These are phyloP conservation scores for Candida montana DNA, from an alignment of 805 yeast species.

Conservation along the genomic window DNA sequence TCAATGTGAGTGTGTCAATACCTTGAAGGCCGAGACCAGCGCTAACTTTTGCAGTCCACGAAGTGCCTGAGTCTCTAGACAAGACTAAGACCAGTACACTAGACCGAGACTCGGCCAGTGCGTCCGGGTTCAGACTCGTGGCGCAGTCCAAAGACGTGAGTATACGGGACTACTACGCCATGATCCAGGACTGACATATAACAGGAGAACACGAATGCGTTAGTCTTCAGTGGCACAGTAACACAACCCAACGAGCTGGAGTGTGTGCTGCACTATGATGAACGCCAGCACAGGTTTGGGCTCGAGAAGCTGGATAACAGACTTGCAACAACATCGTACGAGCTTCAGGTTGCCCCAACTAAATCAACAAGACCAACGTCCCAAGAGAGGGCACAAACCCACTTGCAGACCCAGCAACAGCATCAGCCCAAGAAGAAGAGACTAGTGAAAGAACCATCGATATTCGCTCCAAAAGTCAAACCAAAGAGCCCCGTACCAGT, in stretches of 20 bases:
- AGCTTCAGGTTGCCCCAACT: neutral
- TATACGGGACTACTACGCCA: no score
- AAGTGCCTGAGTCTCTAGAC: constrained; percentile 11
- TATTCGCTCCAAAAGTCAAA: constrained; percentile 22
- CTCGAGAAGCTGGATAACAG: constrained; percentile 14
- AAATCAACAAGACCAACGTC: neutral
- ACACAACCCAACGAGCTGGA: constrained; percentile 13
- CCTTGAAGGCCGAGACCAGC: no score
- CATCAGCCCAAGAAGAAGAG: constrained; percentile 8
- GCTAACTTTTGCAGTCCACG: constrained; percentile 4
- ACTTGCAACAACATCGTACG: constrained; percentile 8
- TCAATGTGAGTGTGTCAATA: constrained; percentile 19
- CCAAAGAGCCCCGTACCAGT: constrained; percentile 15
- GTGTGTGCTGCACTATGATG: constrained; percentile 21
- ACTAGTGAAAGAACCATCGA: constrained; percentile 16
- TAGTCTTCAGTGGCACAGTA: constrained; percentile 15
- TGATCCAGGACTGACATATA: no score
- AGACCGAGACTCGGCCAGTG: constrained; percentile 1
- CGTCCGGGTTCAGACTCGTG: constrained; percentile 12
- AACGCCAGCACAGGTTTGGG: constrained; percentile 12
- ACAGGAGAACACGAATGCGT: constrained; percentile 5
- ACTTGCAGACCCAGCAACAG: neutral
- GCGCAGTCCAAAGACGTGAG: constrained; percentile 14
- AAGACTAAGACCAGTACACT: constrained; percentile 11
- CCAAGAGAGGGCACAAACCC: neutral